Base-by-base conservation (phyloP, 108 stramenopile species). In the Aurantiochytrium sp. region DNA sequence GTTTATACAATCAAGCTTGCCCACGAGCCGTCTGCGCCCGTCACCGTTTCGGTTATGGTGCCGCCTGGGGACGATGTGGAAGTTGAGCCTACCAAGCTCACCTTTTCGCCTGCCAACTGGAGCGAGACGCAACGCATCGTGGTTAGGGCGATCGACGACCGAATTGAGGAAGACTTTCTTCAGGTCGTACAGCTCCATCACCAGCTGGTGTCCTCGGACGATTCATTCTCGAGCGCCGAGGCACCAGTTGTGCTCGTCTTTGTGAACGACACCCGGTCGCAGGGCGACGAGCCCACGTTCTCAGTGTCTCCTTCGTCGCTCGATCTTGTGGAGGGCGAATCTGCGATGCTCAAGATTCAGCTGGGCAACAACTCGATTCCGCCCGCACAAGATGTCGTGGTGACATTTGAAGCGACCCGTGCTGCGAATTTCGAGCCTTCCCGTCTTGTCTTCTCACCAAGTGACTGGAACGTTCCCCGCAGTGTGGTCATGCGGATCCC, bases 171-270 rank as follows among this genome's bases (percentile, higher is more conserved):
- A 23, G 76, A 83, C 76, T 83, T 83, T 23, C n/a, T 83, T 18
- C 76, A 83, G 51, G 76, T 83, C n/a, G 76, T 83, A 12, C 76
- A 83, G 76, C 76, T 83, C 25, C 23, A 21, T 18, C 76, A 83
- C 2, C 19, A 35, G 76, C 2, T 83, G 6, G 45, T 45, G 51
- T 83, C 76, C n/a, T 21, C 12, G n/a, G 76, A 83, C 28, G 23
- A 21, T 6, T n/a, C 45, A 4, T 83, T 83, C 49, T 14, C 12
- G 3, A 18, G 51, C 16, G 45, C 76, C 19, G 76, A 47, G 12
- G 49, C 76, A 12, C 45, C 49, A 19, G 51, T 53, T 83, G 76
- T 83, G 49, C 14, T 53, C 14, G 49, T 35, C 51, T 83, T 53
- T 28, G n/a, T 83, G 43, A 83, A 83, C 51, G 76, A 83, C 51